Evolutionary conservation across 1,284 basidiomycete species (phyloP).

Genomic region (Porogramme epimiltina): DNA sequence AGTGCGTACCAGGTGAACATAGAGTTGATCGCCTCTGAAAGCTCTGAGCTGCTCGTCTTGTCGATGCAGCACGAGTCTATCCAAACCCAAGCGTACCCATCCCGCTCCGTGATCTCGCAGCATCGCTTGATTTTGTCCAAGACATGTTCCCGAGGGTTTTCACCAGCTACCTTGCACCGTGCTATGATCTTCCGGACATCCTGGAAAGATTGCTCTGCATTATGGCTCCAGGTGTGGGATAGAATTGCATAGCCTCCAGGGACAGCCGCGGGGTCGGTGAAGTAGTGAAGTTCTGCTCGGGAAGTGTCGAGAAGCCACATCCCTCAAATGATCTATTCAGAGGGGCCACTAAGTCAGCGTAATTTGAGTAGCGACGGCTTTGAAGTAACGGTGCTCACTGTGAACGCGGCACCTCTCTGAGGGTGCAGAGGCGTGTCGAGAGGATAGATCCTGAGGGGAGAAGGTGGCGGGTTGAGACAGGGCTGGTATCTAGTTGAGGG

Average conservation of each 20-base stretch:
- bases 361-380: too few species aligned
- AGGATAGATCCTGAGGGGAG: too few species aligned
- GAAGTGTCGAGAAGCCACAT: slow-evolving; percentile 1
- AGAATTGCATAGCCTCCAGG: background rate
- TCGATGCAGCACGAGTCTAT: slow-evolving; percentile 14
- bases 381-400: background rate
- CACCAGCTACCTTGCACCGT: background rate
- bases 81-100: slow-evolving; percentile 9
- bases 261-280: background rate
- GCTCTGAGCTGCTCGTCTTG: slow-evolving; percentile 14
- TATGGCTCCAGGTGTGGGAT: slow-evolving; percentile 2
- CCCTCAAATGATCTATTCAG: background rate
- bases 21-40: slow-evolving; percentile 14
- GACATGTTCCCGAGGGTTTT: slow-evolving; percentile 5
- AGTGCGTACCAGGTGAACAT: slow-evolving; percentile 10
- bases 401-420: too few species aligned
- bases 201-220: background rate
- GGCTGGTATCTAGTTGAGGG: too few species aligned
- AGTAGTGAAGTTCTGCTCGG: background rate
- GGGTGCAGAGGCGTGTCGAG: too few species aligned
- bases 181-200: background rate
- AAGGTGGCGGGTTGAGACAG: too few species aligned
- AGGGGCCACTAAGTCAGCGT: too few species aligned
- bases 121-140: slow-evolving; percentile 4
- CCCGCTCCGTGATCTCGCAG: slow-evolving; percentile 1